Percentiles rank a stretch among this genome's conserved stretches.
These are phyloP conservation scores for Starmerella ratchasimensis DNA, from an alignment of 805 yeast species.

Conservation along the genomic window DNA sequence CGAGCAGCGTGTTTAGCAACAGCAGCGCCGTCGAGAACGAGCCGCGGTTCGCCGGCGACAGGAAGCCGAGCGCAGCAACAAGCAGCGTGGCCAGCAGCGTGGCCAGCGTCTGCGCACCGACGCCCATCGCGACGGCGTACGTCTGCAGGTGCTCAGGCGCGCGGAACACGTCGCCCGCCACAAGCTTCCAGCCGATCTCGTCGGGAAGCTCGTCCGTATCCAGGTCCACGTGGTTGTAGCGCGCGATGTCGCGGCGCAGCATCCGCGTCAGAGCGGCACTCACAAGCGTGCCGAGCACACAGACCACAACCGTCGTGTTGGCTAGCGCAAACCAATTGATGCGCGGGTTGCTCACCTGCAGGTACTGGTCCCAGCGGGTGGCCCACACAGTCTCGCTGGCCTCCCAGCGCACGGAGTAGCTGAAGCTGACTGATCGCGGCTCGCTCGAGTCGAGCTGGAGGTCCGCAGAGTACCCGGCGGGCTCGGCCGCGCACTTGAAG, in stretches of 20 bases:
- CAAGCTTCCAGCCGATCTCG: slow-evolving; percentile 93
- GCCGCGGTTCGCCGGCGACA: slow-evolving; percentile 92
- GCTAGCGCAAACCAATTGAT: slow-evolving; percentile 92
- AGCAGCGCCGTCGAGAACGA: slow-evolving; percentile 83
- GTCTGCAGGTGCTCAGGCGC: slow-evolving; percentile 58
- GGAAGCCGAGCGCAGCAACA: slow-evolving; percentile 76
- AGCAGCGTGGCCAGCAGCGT: slow-evolving; percentile 61
- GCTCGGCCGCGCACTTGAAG: slow-evolving; percentile 22
- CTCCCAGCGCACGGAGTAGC: slow-evolving; percentile 70
- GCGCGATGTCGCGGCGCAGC: slow-evolving; percentile 68
- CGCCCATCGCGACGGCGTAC: slow-evolving; percentile 70
- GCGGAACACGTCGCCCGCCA: slow-evolving; percentile 91
- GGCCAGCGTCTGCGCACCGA: slow-evolving; percentile 71
- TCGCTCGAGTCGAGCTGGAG: slow-evolving; percentile 11
- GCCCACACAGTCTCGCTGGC: slow-evolving; percentile 80
- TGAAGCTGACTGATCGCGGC: slow-evolving; percentile 51
- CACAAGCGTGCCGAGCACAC: slow-evolving; percentile 62
- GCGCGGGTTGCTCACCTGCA: slow-evolving; percentile 72
- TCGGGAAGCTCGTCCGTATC: slow-evolving; percentile 63
- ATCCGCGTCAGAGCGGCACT: slow-evolving; percentile 68
- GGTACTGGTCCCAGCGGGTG: slow-evolving; percentile 95
- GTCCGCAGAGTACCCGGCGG: slow-evolving; percentile 7
- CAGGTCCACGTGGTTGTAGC: slow-evolving; percentile 78
- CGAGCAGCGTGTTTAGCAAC: slow-evolving; percentile 64
- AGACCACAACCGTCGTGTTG: slow-evolving; percentile 70